Evolutionary conservation across 202 grass and related monocot genomes (phyloP).

Genomic region (Brachypodium distachyon): DNA sequence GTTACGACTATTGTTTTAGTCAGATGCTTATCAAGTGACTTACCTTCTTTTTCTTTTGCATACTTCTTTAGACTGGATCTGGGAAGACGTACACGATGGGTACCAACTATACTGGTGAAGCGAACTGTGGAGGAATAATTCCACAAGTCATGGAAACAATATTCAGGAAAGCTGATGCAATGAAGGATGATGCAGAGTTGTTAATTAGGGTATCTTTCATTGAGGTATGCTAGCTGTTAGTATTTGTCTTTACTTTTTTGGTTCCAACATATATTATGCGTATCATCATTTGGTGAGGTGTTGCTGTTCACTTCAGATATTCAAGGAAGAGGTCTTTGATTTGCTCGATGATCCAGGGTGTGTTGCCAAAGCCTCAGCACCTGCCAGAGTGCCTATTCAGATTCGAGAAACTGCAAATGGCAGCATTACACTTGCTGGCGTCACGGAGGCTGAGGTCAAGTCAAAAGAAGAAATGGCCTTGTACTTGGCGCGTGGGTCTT

Average conservation of each 20-base stretch:
- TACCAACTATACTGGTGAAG: slow-evolving; percentile 63
- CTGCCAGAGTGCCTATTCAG: slow-evolving; percentile 78
- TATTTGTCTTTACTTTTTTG: background rate
- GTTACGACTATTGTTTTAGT: background rate
- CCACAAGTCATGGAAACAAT: slow-evolving; percentile 95
- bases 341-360: slow-evolving; percentile 60
- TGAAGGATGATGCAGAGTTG: slow-evolving; percentile 52
- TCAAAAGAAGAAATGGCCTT: slow-evolving; percentile 96
- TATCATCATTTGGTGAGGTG: background rate
- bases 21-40: slow-evolving; percentile 7
- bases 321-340: slow-evolving; percentile 98
- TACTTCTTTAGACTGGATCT: slow-evolving; percentile 76
- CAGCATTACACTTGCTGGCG: slow-evolving; percentile 87
- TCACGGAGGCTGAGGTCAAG: slow-evolving; percentile 79
- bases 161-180: slow-evolving; percentile 59
- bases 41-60: slow-evolving; percentile 7
- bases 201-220: slow-evolving; percentile 94
- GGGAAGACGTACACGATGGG: slow-evolving; percentile 99
- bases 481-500: slow-evolving; percentile 63
- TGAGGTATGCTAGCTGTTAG: slow-evolving; percentile 41
- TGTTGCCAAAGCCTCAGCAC: slow-evolving; percentile 37
- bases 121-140: slow-evolving; percentile 70
- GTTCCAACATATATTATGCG: background rate
- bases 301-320: slow-evolving; percentile 58
- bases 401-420: slow-evolving; percentile 87